A percentile compares a stretch with the other conserved stretches of the same genome.
phyloP scores from a whole-genome alignment of 768 basidiomycete genomes.

The Xerocomellus amylosporus region DNA sequence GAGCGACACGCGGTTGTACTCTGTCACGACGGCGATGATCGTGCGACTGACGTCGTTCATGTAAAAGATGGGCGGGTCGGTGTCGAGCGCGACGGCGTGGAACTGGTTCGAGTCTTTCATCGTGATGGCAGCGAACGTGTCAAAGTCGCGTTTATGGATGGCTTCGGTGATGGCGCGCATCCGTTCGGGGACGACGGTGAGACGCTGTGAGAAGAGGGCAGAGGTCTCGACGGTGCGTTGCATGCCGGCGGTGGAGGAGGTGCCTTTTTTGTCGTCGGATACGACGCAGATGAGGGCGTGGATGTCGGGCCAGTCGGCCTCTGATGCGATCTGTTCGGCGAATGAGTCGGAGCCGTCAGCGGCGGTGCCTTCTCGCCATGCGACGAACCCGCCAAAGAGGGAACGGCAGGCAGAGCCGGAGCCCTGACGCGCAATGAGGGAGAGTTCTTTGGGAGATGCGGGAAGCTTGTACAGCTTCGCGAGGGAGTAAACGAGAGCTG shows the following conservation, averaged over 20 bases:
- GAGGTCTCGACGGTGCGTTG: slow-evolving; percentile 96
- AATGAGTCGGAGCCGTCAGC: slow-evolving; percentile 80
- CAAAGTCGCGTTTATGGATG: slow-evolving; percentile 78
- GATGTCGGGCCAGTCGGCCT: slow-evolving; percentile 89
- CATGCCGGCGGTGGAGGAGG: slow-evolving; percentile 94
- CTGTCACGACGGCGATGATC: slow-evolving; percentile 88
- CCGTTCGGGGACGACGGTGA: slow-evolving; percentile 84
- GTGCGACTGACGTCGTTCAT: slow-evolving; percentile 95
- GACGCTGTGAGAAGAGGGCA: slow-evolving; percentile 81
- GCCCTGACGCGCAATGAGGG: slow-evolving; percentile 93
- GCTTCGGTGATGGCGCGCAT: slow-evolving; percentile 83
- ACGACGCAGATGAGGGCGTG: slow-evolving; percentile 98
- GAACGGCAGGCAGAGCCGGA: slow-evolving; percentile 98
- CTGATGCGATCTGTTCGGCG: slow-evolving; percentile 83
- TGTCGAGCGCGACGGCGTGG: slow-evolving; percentile 97
- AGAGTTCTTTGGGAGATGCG: slow-evolving; percentile 74
- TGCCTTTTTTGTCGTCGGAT: slow-evolving; percentile 93
- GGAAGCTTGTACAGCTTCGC: slow-evolving; percentile 84
- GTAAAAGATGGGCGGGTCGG: slow-evolving; percentile 97
- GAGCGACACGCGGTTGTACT: slow-evolving; percentile 82
- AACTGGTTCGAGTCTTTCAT: slow-evolving; percentile 99
- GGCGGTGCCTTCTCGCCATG: slow-evolving; percentile 66
- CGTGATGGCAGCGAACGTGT: slow-evolving; percentile 84
- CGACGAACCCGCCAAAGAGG: slow-evolving; percentile 95
- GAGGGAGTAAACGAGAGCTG: slow-evolving; percentile 89